Conservation (phyloP, 2,329 filamentous ascomycete genomes). For the Colletotrichum sp. region DNA sequence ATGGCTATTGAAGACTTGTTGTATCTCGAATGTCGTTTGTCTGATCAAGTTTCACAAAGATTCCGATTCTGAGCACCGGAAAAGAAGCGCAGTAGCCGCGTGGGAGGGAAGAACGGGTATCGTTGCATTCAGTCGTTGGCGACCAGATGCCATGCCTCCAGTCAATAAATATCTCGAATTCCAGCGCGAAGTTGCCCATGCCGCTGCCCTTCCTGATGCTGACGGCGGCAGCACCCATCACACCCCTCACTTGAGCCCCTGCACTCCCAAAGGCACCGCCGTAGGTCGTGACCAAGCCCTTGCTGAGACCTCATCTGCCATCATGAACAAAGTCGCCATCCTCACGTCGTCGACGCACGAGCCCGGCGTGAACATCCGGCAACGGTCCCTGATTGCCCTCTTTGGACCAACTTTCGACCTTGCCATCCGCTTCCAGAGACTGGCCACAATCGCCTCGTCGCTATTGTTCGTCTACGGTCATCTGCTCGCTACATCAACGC, state of each 20-base stretch:
- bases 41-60: neutral
- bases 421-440: conserved; percentile 38
- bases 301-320: conserved; percentile 16
- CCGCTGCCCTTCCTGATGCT: neutral
- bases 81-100: conserved; percentile 4
- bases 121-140: neutral
- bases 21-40: neutral
- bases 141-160: conserved; percentile 9
- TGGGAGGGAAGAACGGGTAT: neutral
- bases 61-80: neutral
- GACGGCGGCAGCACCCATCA: neutral
- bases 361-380: conserved; percentile 30
- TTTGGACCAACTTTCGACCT: conserved; percentile 38
- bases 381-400: conserved; percentile 35
- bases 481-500: conserved; percentile 32
- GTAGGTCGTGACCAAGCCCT: conserved; percentile 12
- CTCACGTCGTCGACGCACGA: conserved; percentile 43
- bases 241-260: neutral
- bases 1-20: neutral
- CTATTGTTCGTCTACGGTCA: conserved; percentile 36
- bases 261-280: neutral
- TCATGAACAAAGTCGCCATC: conserved; percentile 42
- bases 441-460: conserved; percentile 34
- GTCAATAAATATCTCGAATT: conserved; percentile 11
- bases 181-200: neutral